A percentile compares a stretch with the other conserved stretches of the same genome.
phyloP scores from a whole-genome alignment of 2,329 filamentous ascomycete species.

The Cordyceps fumosorosea region DNA sequence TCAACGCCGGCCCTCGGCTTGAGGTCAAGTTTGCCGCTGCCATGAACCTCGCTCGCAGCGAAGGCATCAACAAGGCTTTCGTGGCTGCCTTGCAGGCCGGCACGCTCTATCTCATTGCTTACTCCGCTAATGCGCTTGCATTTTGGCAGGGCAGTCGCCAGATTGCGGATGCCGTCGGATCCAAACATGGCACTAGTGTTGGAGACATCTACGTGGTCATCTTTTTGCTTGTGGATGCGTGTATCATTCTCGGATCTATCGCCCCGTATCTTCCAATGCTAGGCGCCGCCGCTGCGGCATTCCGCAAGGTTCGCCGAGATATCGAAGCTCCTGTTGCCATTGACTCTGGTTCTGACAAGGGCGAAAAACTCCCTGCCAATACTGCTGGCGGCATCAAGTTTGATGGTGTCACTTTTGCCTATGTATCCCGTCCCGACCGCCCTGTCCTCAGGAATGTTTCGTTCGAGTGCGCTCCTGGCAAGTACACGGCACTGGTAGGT shows the following conservation, averaged over 20 bases:
- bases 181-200: slow-evolving; percentile 30
- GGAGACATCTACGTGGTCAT: slow-evolving; percentile 56
- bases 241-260: slow-evolving; percentile 56
- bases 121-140: slow-evolving; percentile 58
- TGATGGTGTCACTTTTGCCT: slow-evolving; percentile 37
- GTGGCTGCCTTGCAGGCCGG: slow-evolving; percentile 53
- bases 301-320: slow-evolving; percentile 49
- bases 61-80: slow-evolving; percentile 52
- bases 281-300: slow-evolving; percentile 50
- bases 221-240: slow-evolving; percentile 56
- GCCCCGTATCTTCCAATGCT: slow-evolving; percentile 58
- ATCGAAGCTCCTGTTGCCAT: slow-evolving; percentile 46
- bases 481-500: slow-evolving; percentile 51
- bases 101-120: slow-evolving; percentile 60
- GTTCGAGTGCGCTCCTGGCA: slow-evolving; percentile 41
- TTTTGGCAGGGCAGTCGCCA: slow-evolving; percentile 61
- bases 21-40: slow-evolving; percentile 52
- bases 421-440: slow-evolving; percentile 36
- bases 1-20: slow-evolving; percentile 51
- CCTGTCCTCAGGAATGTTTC: slow-evolving; percentile 37
- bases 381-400: slow-evolving; percentile 32
- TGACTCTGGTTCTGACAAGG: slow-evolving; percentile 31
- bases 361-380: slow-evolving; percentile 38
- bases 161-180: slow-evolving; percentile 33
- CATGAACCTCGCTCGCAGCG: slow-evolving; percentile 41